Conservation (phyloP, 2,329 filamentous ascomycete species). For the Gliomastix tumulicola region DNA sequence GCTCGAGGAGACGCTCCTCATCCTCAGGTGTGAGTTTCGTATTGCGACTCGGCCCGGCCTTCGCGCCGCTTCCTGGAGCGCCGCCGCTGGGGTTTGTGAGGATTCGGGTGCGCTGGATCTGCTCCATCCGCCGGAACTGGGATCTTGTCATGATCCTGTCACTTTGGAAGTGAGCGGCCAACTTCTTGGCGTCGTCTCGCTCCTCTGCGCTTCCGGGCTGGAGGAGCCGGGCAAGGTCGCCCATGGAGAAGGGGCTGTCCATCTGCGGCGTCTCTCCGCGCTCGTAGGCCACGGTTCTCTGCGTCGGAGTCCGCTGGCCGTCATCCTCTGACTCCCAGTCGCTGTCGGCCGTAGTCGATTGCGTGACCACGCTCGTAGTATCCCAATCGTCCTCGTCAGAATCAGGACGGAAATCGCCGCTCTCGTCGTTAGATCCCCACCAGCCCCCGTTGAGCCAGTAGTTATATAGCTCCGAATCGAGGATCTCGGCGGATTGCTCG, state of each 20-base stretch:
- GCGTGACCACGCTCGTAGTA: slow-evolving; percentile 72
- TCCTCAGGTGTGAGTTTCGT: slow-evolving; percentile 47
- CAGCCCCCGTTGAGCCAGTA: slow-evolving; percentile 82
- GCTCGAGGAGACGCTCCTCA: slow-evolving; percentile 53
- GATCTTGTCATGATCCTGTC: slow-evolving; percentile 74
- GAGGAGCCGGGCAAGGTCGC: slow-evolving; percentile 71
- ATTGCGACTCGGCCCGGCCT: slow-evolving; percentile 9
- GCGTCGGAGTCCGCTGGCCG: slow-evolving; percentile 67
- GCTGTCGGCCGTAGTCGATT: slow-evolving; percentile 29
- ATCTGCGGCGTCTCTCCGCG: slow-evolving; percentile 50
- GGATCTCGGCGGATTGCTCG: slow-evolving; percentile 49
- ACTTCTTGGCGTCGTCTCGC: slow-evolving; percentile 69
- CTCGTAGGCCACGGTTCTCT: slow-evolving; percentile 39
- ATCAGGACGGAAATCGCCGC: slow-evolving; percentile 65
- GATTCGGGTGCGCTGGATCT: slow-evolving; percentile 63
- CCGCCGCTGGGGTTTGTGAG: slow-evolving; percentile 20
- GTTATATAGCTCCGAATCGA: slow-evolving; percentile 70
- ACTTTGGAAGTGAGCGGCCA: slow-evolving; percentile 72
- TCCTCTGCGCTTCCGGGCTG: slow-evolving; percentile 74
- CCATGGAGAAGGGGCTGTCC: slow-evolving; percentile 57
- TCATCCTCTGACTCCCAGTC: slow-evolving; percentile 42
- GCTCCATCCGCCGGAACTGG: slow-evolving; percentile 61
- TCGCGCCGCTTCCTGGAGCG: background rate
- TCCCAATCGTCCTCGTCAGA: slow-evolving; percentile 57
- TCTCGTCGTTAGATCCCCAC: slow-evolving; percentile 77